A percentile compares a stretch with the other conserved stretches of the same genome.
Conservation (phyloP, 371 early-diverging fungal species). For the Choanephora cucurbitarum region DNA sequence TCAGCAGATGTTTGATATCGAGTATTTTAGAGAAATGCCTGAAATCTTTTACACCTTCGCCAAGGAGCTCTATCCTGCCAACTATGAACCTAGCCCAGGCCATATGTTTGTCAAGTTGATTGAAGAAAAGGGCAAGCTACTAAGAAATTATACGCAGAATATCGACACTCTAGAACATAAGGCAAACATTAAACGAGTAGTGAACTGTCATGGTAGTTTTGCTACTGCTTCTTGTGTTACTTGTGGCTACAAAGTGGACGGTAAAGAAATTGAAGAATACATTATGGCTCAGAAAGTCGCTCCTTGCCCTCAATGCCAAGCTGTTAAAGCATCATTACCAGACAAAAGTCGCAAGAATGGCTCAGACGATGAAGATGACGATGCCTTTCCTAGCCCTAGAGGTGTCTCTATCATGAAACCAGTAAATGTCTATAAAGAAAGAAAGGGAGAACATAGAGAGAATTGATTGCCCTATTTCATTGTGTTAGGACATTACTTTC, state of each 20-base stretch:
- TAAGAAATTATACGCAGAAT: constrained; percentile 98
- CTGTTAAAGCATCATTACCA: background rate
- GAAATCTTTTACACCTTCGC: constrained; percentile 95
- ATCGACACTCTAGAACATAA: constrained; percentile 96
- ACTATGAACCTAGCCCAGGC: constrained; percentile 89
- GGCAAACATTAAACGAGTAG: constrained; percentile 82
- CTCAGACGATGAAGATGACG: constrained; percentile 37
- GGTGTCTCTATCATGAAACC: constrained; percentile 53
- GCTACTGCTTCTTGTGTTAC: constrained; percentile 89
- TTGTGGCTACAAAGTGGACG: constrained; percentile 78
- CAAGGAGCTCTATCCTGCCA: constrained; percentile 85
- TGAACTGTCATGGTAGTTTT: constrained; percentile 94
- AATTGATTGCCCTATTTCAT: background rate
- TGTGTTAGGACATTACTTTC: constrained; percentile 86
- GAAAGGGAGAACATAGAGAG: too few species aligned
- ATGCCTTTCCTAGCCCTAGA: constrained; percentile 9
- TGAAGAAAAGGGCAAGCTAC: constrained; percentile 78
- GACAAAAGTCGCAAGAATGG: constrained; percentile 5
- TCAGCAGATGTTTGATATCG: constrained; percentile 91
- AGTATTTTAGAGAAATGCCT: constrained; percentile 82
- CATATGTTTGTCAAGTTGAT: constrained; percentile 92
- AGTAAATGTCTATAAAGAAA: constrained; percentile 21
- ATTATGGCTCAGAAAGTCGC: constrained; percentile 66
- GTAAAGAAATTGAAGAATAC: constrained; percentile 75
- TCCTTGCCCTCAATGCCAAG: constrained; percentile 47